Evolutionary conservation across 2,329 filamentous ascomycete species (phyloP).

Genomic region (Beauveria varroae): DNA sequence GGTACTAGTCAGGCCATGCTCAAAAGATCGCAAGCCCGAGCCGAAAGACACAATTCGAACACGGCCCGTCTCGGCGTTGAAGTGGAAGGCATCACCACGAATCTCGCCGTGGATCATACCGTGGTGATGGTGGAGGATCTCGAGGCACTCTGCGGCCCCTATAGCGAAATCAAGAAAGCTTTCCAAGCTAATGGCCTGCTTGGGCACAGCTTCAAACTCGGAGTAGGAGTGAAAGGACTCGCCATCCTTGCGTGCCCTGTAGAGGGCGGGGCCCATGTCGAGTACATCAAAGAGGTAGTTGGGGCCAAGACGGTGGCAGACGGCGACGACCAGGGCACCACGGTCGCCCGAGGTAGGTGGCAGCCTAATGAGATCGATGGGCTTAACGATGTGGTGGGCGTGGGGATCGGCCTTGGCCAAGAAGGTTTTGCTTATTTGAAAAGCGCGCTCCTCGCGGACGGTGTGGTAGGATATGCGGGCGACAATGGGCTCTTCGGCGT

Average conservation of each 20-base stretch:
- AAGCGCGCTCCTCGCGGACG: conserved; percentile 78
- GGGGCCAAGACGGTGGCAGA: conserved; percentile 70
- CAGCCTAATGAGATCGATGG: conserved; percentile 71
- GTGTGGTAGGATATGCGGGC: conserved; percentile 78
- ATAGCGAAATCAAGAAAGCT: conserved; percentile 87
- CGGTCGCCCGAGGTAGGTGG: conserved; percentile 61
- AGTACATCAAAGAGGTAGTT: conserved; percentile 67
- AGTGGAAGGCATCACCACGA: conserved; percentile 85
- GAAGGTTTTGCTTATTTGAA: conserved; percentile 70
- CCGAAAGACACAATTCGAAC: conserved; percentile 83
- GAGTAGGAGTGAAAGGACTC: conserved; percentile 41
- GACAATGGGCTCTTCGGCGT: conserved; percentile 60
- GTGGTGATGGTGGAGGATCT: conserved; percentile 84
- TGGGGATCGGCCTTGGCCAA: conserved; percentile 63
- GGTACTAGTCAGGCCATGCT: conserved; percentile 77
- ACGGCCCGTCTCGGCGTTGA: conserved; percentile 58
- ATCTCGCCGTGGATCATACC: conserved; percentile 87
- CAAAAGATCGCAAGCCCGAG: conserved; percentile 78
- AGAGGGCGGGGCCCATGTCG: conserved; percentile 71
- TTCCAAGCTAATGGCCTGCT: conserved; percentile 59
- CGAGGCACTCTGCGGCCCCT: conserved; percentile 75
- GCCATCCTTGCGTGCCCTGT: conserved; percentile 45
- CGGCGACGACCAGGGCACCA: conserved; percentile 64
- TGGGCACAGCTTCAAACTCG: conserved; percentile 39
- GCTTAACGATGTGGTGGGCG: conserved; percentile 69